These are phyloP conservation scores for Ophiocordyceps sinensis DNA, from an alignment of 2,329 filamentous ascomycete species.

Conservation along the genomic window DNA sequence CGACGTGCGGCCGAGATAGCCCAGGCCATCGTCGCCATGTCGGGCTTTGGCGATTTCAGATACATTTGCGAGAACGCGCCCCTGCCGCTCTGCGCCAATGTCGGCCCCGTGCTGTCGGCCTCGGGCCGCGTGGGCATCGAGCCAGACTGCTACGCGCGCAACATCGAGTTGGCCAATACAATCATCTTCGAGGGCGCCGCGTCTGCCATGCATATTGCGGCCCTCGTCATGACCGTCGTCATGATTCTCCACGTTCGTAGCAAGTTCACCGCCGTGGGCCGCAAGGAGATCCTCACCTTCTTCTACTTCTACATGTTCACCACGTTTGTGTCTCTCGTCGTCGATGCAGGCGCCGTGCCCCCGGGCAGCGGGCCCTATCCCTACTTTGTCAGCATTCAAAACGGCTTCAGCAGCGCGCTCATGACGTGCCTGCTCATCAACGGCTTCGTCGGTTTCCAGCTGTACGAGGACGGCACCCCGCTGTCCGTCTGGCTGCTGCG, in stretches of 20 bases:
- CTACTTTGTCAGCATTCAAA: slow-evolving; percentile 83
- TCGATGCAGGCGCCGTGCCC: slow-evolving; percentile 86
- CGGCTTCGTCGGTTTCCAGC: slow-evolving; percentile 93
- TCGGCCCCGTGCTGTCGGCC: slow-evolving; percentile 61
- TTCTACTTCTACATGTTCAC: slow-evolving; percentile 95
- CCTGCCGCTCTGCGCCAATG: slow-evolving; percentile 72
- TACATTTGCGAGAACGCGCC: slow-evolving; percentile 73
- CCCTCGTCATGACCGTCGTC: slow-evolving; percentile 82
- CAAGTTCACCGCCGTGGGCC: slow-evolving; percentile 92
- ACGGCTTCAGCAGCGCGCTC: slow-evolving; percentile 70
- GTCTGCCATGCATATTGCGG: slow-evolving; percentile 82
- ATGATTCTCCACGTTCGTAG: slow-evolving; percentile 96
- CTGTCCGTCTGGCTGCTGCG: slow-evolving; percentile 89
- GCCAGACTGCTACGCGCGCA: slow-evolving; percentile 81
- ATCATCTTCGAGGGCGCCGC: slow-evolving; percentile 94
- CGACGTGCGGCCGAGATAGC: background rate
- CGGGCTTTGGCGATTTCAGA: slow-evolving; percentile 86
- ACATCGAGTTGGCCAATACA: slow-evolving; percentile 92
- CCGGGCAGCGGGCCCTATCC: slow-evolving; percentile 68
- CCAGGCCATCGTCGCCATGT: slow-evolving; percentile 28
- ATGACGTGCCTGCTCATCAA: slow-evolving; percentile 89
- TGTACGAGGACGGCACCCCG: slow-evolving; percentile 93
- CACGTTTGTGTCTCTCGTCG: slow-evolving; percentile 73
- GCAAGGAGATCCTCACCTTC: slow-evolving; percentile 66
- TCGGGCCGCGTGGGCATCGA: slow-evolving; percentile 63